These are phyloP conservation scores for Asterophora lycoperdoides DNA, from an alignment of 768 basidiomycete species.

Conservation along the genomic window DNA sequence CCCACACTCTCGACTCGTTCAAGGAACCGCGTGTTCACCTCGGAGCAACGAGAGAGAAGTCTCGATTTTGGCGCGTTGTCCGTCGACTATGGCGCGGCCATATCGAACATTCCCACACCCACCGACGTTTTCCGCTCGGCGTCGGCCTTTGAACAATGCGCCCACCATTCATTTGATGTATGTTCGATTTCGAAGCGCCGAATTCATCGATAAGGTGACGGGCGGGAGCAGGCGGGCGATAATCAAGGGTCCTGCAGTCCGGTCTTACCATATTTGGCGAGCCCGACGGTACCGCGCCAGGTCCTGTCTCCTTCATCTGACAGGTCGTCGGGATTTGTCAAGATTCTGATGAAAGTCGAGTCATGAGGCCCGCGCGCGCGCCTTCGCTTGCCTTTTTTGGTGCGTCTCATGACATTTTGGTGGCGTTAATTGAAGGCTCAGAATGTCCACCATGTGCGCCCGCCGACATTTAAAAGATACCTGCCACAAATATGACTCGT, in stretches of 20 bases:
- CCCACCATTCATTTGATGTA: not conserved
- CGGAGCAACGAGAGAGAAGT: no score
- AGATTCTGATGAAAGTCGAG: not conserved
- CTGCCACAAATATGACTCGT: not conserved
- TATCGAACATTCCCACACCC: no score
- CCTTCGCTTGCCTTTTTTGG: not conserved
- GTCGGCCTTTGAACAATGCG: not conserved
- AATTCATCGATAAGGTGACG: not conserved
- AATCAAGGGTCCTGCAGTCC: not conserved
- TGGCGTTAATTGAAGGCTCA: not conserved
- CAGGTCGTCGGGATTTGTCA: not conserved
- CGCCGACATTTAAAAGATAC: not conserved
- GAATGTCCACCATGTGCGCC: not conserved
- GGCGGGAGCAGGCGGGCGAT: no score
- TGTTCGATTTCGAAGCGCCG: constrained; percentile 1
- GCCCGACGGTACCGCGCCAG: not conserved
- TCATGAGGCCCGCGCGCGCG: not conserved
- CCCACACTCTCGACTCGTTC: no score
- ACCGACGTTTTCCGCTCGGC: no score
- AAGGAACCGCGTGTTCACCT: no score
- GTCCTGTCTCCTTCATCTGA: not conserved
- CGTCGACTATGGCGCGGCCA: no score
- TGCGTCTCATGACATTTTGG: not conserved
- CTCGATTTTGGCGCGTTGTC: no score
- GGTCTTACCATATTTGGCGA: not conserved